phyloP scores from a whole-genome alignment of 2,329 filamentous ascomycete genomes.

The Aspergillus pseudotamarii region DNA sequence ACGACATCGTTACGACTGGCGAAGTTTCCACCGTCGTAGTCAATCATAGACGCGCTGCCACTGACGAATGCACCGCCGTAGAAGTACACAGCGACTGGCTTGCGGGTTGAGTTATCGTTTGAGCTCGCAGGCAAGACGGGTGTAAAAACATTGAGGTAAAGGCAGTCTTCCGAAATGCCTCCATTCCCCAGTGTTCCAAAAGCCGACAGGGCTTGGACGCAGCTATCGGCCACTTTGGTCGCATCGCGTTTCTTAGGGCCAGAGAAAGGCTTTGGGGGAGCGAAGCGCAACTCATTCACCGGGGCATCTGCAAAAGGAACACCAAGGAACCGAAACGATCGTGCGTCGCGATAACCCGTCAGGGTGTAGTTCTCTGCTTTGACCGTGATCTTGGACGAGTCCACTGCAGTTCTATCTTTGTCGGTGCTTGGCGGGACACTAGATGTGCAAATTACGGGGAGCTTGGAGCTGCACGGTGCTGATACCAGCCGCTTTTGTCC shows the following conservation, averaged over 20 bases:
- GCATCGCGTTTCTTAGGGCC: conserved; percentile 34
- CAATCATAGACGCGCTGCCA: conserved; percentile 29
- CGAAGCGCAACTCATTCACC: conserved; percentile 47
- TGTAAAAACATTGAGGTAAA: conserved; percentile 40
- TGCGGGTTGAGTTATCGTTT: conserved; percentile 15
- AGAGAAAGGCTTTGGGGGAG: conserved; percentile 35
- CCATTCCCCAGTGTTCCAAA: conserved; percentile 16
- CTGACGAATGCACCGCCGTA: conserved; percentile 36
- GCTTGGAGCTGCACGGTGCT: conserved; percentile 17
- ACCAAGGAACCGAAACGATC: conserved; percentile 46
- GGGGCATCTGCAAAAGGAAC: conserved; percentile 54
- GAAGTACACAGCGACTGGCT: conserved; percentile 35
- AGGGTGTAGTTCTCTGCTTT: conserved; percentile 19
- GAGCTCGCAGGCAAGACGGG: conserved; percentile 28
- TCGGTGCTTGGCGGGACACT: conserved; percentile 25
- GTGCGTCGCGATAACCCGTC: conserved; percentile 32
- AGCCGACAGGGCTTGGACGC: conserved; percentile 24
- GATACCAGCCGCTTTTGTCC: conserved; percentile 11
- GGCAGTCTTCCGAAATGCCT: conserved; percentile 36
- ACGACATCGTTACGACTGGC: conserved; percentile 41
- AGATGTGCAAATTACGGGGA: conserved; percentile 27
- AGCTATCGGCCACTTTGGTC: conserved; percentile 22
- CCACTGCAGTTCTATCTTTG: conserved; percentile 14
- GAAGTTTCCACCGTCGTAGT: conserved; percentile 40
- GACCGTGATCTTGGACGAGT: conserved; percentile 24